Conservation (phyloP, 1,284 basidiomycete species). For the Fomitopsis palustris region DNA sequence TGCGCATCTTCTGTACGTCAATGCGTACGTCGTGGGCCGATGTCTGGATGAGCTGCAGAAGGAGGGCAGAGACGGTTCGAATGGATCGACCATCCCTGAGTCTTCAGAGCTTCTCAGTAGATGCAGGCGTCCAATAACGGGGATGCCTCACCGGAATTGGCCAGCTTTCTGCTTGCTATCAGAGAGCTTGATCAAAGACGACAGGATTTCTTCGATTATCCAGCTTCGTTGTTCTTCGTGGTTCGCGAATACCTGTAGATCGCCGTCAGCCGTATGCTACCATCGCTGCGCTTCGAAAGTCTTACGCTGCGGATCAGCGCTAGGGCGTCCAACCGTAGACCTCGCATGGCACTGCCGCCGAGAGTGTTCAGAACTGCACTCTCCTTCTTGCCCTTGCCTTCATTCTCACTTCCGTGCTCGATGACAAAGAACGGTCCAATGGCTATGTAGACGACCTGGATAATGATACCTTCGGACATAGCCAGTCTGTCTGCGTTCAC, state of each 20-base stretch:
- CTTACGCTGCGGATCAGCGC: conserved; percentile 80
- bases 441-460: conserved; percentile 87
- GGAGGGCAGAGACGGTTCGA: conserved; percentile 86
- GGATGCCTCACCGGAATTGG: conserved; percentile 67
- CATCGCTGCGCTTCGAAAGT: no score
- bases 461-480: conserved; percentile 87
- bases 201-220: conserved; percentile 95
- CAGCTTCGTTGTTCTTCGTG: conserved; percentile 88
- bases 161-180: conserved; percentile 86
- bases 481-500: conserved; percentile 65
- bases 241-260: conserved; percentile 77
- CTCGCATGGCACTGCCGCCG: conserved; percentile 75
- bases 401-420: conserved; percentile 50
- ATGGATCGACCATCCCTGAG: conserved; percentile 83
- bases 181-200: conserved; percentile 84
- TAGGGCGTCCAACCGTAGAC: conserved; percentile 78
- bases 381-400: conserved; percentile 52
- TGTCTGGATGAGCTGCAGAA: conserved; percentile 95
- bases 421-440: conserved; percentile 91
- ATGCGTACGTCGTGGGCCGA: conserved; percentile 78
- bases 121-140: not conserved
- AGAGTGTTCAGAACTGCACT: conserved; percentile 57
- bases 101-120: conserved; percentile 31
- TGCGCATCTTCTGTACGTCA: conserved; percentile 56
- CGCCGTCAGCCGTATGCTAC: not conserved